Base-by-base conservation (phyloP, 2,329 filamentous ascomycete species). In the Penicillium sp. region DNA sequence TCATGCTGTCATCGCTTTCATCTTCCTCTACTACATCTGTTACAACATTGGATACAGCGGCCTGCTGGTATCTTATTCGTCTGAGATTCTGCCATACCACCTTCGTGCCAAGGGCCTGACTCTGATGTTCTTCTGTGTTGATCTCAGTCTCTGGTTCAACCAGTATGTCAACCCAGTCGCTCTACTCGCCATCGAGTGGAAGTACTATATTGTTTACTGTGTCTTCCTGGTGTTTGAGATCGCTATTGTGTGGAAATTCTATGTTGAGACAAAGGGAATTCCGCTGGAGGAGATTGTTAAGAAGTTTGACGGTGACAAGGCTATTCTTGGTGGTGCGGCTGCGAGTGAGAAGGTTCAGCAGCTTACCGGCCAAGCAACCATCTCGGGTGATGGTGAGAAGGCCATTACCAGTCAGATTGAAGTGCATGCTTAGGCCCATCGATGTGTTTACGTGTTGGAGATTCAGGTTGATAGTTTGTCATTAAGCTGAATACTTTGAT, bases 21-120 rank as follows among this genome's bases (percentile, higher is more conserved):
- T 56, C 6, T 58, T 56, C 46, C 51, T 58, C 30, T 56, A 48
- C 49, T 56, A 52, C 33, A 50, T 50, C 31, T 18, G 43, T 11
- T 58, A 50, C 33, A 53, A 54, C 13, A 52, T 58, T n/a, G 53
- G 43, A 4, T 52, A 43, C 40, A 50, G 44, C 11, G 67, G 68
- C 27, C 56, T 74, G 16, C 59, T 73, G 14, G 63, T 71, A 9
- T 65, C 65, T 3, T 74, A 79, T 64, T 71, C 73, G 2, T 71
- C 74, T 46, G 77, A 80, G 56, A 78, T 80, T 54, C 63, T 78
- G 51, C 76, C 77, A 3, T 80, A 75, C 67, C 73, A 71, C 53
- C 73, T 79, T 49, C 75, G 77, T 44, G 74, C 76, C 51, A 78
- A 78, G 66, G 77, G 77, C 38, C 66, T 79, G 46, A 69, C 66